Evolutionary conservation across 139 green algal genomes (phyloP).

Genomic region (Ettlia oleoabundans): DNA sequence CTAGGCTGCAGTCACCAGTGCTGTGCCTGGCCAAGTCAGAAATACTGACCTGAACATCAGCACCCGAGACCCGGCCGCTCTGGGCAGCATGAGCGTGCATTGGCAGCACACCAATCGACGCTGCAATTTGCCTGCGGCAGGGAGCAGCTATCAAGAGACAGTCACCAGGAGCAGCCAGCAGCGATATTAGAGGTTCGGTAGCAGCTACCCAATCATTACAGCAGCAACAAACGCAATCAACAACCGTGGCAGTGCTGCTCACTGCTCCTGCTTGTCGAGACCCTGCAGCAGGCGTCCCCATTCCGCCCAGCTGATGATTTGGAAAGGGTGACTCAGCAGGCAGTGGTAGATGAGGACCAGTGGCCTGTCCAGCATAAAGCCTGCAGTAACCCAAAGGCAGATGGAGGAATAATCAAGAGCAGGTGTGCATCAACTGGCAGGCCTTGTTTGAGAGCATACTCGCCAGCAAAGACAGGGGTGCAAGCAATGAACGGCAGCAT

Average conservation of each 20-base stretch:
- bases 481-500: not conserved
- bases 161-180: not conserved
- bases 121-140: conserved; percentile 10
- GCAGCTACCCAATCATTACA: not conserved
- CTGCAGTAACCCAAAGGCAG: no score
- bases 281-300: conserved; percentile 38
- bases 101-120: not conserved
- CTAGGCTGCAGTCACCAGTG: no score
- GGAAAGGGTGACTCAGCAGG: conserved; percentile 42
- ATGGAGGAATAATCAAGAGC: no score
- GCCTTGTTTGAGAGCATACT: no score
- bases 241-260: not conserved
- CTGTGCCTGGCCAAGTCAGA: no score
- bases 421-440: no score
- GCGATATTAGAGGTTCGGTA: no score
- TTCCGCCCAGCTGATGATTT: conserved; percentile 42
- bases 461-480: not conserved
- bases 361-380: conserved; percentile 40
- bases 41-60: no score
- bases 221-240: not conserved
- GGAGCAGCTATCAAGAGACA: not conserved
- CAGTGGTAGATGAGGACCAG: conserved; percentile 46
- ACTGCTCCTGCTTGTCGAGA: conserved; percentile 15
- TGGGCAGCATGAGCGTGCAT: not conserved
- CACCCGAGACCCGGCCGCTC: not conserved